These are phyloP conservation scores for Plenodomus biglobosus DNA, from an alignment of 2,329 filamentous ascomycete species.

Conservation along the genomic window DNA sequence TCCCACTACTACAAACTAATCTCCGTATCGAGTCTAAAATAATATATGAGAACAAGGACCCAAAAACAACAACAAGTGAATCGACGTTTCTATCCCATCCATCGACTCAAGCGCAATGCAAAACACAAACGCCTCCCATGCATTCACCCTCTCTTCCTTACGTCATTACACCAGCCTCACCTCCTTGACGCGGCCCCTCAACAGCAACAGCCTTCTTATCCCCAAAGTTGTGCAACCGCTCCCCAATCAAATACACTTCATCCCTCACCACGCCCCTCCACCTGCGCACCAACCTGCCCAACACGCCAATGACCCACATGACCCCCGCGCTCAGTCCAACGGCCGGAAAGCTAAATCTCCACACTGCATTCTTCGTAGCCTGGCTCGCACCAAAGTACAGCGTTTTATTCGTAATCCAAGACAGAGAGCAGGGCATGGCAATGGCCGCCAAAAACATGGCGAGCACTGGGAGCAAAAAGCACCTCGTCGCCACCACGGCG, in stretches of 20 bases:
- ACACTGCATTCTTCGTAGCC: constrained; percentile 54
- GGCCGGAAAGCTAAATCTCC: constrained; percentile 74
- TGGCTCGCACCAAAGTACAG: constrained; percentile 48
- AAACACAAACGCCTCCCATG: too few species aligned
- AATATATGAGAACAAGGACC: too few species aligned
- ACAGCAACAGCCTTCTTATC: constrained; percentile 47
- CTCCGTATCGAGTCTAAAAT: too few species aligned
- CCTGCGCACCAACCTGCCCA: constrained; percentile 62
- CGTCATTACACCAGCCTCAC: too few species aligned
- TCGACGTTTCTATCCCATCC: too few species aligned
- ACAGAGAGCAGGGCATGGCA: constrained; percentile 63
- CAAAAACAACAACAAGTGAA: too few species aligned
- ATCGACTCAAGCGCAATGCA: too few species aligned
- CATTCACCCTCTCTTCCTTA: too few species aligned
- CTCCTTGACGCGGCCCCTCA: too few species aligned
- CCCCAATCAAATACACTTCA: constrained; percentile 94
- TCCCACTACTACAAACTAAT: too few species aligned
- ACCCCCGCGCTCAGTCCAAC: constrained; percentile 52
- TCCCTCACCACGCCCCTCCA: constrained; percentile 86
- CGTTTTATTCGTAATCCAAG: constrained; percentile 53
- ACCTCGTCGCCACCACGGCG: constrained; percentile 74
- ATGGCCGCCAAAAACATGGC: constrained; percentile 65
- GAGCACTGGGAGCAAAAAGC: constrained; percentile 76
- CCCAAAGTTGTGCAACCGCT: constrained; percentile 92
- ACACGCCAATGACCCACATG: constrained; percentile 54